Percentiles rank a stretch among this genome's conserved stretches.
Conservation (phyloP, 2,329 filamentous ascomycete genomes). For the Colletotrichum filicis region DNA sequence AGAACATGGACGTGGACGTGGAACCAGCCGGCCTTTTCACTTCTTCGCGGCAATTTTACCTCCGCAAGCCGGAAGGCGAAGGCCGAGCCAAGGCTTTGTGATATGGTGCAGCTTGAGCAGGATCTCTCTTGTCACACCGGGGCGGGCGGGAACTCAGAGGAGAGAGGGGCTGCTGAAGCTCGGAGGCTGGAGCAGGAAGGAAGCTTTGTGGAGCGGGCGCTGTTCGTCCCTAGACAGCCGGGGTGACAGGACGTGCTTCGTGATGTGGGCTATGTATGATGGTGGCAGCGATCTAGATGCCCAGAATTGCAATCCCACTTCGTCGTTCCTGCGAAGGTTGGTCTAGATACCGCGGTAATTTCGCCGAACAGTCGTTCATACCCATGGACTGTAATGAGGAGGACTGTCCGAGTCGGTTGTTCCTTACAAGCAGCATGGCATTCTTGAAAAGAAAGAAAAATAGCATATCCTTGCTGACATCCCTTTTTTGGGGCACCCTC, state of each 20-base stretch:
- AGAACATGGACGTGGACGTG: background rate
- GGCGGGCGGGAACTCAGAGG: slow-evolving; percentile 12
- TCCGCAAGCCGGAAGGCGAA: background rate
- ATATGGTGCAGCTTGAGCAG: background rate
- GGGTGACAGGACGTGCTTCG: background rate
- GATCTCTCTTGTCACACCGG: slow-evolving; percentile 2
- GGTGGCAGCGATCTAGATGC: background rate
- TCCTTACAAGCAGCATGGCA: too few species aligned
- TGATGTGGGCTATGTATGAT: background rate
- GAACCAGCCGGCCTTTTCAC: background rate
- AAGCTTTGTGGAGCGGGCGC: slow-evolving; percentile 13
- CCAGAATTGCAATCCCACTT: background rate
- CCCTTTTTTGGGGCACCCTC: background rate
- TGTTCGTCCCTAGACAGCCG: background rate
- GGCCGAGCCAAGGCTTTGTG: slow-evolving; percentile 14
- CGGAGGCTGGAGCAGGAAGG: background rate
- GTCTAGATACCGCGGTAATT: background rate
- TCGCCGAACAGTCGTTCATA: background rate
- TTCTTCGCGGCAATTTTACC: background rate
- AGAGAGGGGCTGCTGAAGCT: background rate
- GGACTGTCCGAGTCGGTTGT: background rate
- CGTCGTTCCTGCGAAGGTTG: background rate
- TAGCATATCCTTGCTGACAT: background rate
- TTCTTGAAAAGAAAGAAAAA: background rate
- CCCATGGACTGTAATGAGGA: background rate